Conservation (phyloP, 2,329 filamentous ascomycete species). For the Penicillium sp. region DNA sequence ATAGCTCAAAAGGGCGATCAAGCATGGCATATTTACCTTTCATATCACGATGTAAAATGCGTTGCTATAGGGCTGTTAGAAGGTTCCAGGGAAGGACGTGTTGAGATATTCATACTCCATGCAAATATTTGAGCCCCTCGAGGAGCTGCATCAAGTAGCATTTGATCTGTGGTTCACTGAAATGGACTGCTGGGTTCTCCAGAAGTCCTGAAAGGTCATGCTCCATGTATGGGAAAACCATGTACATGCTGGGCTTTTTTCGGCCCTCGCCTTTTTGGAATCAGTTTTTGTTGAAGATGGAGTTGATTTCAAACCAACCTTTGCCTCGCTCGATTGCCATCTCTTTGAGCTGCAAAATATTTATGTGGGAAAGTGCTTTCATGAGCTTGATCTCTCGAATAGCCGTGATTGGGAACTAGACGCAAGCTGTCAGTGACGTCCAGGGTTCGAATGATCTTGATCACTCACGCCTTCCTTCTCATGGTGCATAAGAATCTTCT, state of each 20-base stretch:
- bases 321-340: conserved; percentile 86
- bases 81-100: not conserved
- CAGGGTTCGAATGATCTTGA: not conserved
- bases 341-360: conserved; percentile 84
- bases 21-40: conserved; percentile 56
- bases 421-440: not conserved
- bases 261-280: conserved; percentile 66
- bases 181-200: conserved; percentile 87
- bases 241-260: conserved; percentile 84
- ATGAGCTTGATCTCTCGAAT: conserved; percentile 96
- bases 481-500: conserved; percentile 99
- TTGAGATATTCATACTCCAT: conserved; percentile 57
- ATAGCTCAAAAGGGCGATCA: not conserved
- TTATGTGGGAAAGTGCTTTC: conserved; percentile 89
- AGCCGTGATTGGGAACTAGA: conserved; percentile 88
- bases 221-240: conserved; percentile 99
- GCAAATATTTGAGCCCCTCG: conserved; percentile 84
- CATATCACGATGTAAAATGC: conserved; percentile 96
- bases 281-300: not conserved
- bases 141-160: conserved; percentile 96
- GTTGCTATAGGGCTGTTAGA: conserved; percentile 47
- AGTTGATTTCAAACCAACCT: conserved; percentile 45
- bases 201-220: conserved; percentile 96
- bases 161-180: conserved; percentile 90
- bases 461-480: conserved; percentile 84